Evolutionary conservation across 345 rosid species (phyloP).

Genomic region (Diplotaxis tenuifolia): DNA sequence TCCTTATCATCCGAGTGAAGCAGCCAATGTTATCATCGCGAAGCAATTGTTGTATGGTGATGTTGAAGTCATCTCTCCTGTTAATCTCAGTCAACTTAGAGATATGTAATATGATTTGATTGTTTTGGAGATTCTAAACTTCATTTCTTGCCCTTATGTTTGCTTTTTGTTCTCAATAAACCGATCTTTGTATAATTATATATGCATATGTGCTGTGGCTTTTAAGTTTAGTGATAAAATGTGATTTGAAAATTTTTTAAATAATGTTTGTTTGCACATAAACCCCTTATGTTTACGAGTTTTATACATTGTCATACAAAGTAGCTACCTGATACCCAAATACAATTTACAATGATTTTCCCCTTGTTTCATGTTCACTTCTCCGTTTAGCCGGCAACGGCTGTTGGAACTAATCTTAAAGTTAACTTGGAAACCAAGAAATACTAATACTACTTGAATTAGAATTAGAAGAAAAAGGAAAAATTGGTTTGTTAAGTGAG

Average conservation of each 20-base stretch:
- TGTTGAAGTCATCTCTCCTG: conserved; percentile 39
- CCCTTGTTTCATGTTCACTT: too few relatives aligned
- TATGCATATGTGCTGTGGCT: not conserved
- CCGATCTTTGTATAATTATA: conserved; percentile 2
- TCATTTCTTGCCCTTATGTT: not conserved
- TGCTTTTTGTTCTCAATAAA: not conserved
- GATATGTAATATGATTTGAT: conserved; percentile 29
- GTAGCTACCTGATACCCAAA: too few relatives aligned
- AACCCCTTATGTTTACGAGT: not conserved
- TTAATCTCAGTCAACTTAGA: conserved; percentile 42
- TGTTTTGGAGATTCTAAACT: conserved; percentile 7
- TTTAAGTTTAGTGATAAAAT: not conserved
- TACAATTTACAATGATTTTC: too few relatives aligned
- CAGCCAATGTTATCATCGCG: conserved; percentile 38
- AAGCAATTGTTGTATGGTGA: conserved; percentile 41
- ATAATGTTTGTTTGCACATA: too few relatives aligned
- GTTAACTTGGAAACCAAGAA: too few relatives aligned
- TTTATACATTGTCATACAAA: not conserved
- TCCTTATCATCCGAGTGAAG: conserved; percentile 44
- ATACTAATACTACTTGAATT: too few relatives aligned
- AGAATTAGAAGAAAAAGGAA: too few relatives aligned
- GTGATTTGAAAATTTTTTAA: not conserved
- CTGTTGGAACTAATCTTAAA: too few relatives aligned
- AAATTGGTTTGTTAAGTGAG: too few relatives aligned
- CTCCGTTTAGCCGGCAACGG: too few relatives aligned